Evolutionary conservation across 257 asterid genomes (phyloP), one percentile per base, ranked within the genome.

Genomic region (Rubia yunnanensis): DNA sequence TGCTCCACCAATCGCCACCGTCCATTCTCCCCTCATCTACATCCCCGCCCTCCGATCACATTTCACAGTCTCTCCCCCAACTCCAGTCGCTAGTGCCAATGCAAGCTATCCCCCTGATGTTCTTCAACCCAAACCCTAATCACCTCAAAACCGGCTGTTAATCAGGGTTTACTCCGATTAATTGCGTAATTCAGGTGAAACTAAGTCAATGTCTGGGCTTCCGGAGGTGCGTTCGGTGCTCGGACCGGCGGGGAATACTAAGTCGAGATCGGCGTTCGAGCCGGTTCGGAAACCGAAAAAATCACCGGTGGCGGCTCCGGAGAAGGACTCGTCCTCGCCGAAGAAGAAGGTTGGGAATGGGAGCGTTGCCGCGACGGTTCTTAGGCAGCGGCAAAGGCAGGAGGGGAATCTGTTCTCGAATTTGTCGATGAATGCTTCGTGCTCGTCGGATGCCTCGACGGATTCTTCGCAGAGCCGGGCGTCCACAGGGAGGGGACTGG

Each of bases 391-490:
- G 44, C 63, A 66, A 70, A n/a, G 32, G 69, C 60, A 49, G 48
- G 48, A 65, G 60, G 69, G 31, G 49, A 30, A 31, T 28, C 52
- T 63, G 17, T 60, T 72, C 50, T 20, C 71, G 15, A 88, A 80
- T 74, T 72, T 84, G 82, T 88, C 95, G 22, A 60, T 83, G 71
- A 81, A 70, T 76, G 96, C 94, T 24, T 92, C 96, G 22, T 92
- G 99, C 63, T 92, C 99, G 6, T 89, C 97, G 0, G 99, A 92
- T 65, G 96, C 97, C 36, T 92, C 97, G 0, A 80, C 97, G 24
- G 99, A 92, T 66, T 89, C 97, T 32, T 83, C 94, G 10, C 94
- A 82, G 17, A 92, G 99, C 68, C 78, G 94, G 71, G 95, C 95
- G 2, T 92, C 99, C 5, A 86, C 96, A 5, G 96, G 96, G 76